Percentiles rank a stretch among this genome's conserved stretches.
These are phyloP conservation scores for Cladosporium sp. DNA, from an alignment of 2,329 filamentous ascomycete genomes.

Conservation along the genomic window DNA sequence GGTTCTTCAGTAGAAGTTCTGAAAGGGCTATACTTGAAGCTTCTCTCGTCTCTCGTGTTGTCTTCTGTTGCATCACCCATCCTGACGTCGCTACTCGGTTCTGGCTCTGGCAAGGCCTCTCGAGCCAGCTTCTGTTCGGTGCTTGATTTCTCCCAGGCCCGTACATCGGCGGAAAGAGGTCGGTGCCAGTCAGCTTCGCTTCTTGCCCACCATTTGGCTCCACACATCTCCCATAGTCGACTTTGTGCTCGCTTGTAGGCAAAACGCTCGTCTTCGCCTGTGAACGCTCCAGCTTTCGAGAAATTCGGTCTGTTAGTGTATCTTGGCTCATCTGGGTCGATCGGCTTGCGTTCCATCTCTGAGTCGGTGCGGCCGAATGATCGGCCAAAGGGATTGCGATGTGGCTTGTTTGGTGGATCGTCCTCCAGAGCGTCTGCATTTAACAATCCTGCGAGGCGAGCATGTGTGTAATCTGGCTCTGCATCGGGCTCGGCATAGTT, in stretches of 20 bases:
- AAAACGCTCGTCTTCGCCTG: conserved; percentile 76
- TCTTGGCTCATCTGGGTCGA: conserved; percentile 31
- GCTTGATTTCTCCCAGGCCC: conserved; percentile 60
- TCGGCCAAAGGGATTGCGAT: conserved; percentile 25
- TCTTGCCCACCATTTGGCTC: conserved; percentile 65
- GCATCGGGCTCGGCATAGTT: conserved; percentile 31
- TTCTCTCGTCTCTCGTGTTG: conserved; percentile 27
- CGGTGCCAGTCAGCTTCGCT: conserved; percentile 62
- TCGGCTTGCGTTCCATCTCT: conserved; percentile 31
- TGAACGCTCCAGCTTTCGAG: conserved; percentile 62
- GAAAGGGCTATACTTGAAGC: conserved; percentile 45
- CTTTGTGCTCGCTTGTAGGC: conserved; percentile 74
- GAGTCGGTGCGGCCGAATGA: conserved; percentile 30
- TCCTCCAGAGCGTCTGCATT: conserved; percentile 46
- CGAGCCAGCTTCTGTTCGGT: neutral
- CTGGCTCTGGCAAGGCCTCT: neutral
- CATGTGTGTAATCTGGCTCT: conserved; percentile 35
- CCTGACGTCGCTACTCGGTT: conserved; percentile 14
- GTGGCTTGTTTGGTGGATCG: conserved; percentile 43
- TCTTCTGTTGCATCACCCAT: conserved; percentile 21
- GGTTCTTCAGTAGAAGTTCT: conserved; percentile 42
- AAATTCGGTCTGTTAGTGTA: conserved; percentile 52
- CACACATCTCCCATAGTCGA: conserved; percentile 79
- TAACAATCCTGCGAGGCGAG: conserved; percentile 34
- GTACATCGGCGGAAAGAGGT: conserved; percentile 58